Percentiles rank a stretch among this genome's conserved stretches.
Evolutionary conservation across 345 rosid species (phyloP).

Genomic region (Physaria fendleri): DNA sequence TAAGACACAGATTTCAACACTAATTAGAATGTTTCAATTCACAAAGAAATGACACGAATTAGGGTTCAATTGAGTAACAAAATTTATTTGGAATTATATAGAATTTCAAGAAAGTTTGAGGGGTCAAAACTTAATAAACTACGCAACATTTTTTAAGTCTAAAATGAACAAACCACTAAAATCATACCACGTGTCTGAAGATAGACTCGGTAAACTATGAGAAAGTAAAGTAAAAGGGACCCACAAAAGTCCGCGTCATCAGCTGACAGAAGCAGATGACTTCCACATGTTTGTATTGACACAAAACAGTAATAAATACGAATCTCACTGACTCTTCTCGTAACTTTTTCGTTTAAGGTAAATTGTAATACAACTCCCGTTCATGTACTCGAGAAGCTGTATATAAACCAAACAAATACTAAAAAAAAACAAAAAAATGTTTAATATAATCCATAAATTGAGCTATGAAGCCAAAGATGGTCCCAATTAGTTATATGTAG

Average conservation of each 20-base stretch:
- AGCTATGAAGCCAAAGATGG: conserved; percentile 7
- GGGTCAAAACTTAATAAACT: neutral
- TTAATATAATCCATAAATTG: neutral
- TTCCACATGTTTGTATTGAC: conserved; percentile 16
- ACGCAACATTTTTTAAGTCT: neutral
- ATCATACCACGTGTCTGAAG: conserved; percentile 1
- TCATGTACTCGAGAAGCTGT: neutral
- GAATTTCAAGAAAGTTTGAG: neutral
- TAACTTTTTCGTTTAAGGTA: neutral
- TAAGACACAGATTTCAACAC: too few relatives aligned
- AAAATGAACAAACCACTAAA: neutral
- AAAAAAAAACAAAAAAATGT: conserved; percentile 1
- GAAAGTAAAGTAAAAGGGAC: neutral
- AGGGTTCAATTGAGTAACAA: neutral
- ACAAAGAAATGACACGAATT: neutral
- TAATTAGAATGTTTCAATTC: neutral
- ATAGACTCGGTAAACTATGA: neutral
- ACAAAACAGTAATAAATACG: conserved; percentile 3
- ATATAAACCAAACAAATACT: neutral
- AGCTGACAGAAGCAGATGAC: conserved; percentile 27
- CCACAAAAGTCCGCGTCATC: conserved; percentile 20
- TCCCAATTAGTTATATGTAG: neutral
- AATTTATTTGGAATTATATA: neutral
- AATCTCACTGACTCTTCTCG: conserved; percentile 3
- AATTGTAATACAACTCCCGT: neutral